phyloP scores from a whole-genome alignment of 2,329 filamentous ascomycete genomes.

The Byssoonygena ceratinophila region DNA sequence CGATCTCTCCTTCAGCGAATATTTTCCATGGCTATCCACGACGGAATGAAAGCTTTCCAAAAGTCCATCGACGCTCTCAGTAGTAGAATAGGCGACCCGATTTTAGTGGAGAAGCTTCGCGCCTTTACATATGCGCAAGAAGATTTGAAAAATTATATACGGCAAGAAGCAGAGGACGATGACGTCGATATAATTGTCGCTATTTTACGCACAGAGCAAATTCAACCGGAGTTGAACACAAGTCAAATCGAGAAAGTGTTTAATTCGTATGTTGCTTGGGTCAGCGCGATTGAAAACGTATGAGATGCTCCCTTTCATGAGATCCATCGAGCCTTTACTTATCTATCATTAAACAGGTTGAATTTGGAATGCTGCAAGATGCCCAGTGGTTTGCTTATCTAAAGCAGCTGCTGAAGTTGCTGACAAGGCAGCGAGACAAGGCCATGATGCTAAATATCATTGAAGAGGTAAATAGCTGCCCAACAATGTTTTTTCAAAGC shows the following conservation, averaged over 20 bases:
- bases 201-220: conserved; percentile 66
- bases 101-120: conserved; percentile 71
- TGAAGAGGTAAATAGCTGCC: conserved; percentile 52
- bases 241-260: conserved; percentile 75
- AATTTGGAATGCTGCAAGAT: conserved; percentile 77
- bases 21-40: conserved; percentile 80
- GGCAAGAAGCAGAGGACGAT: conserved; percentile 61
- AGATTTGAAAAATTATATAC: conserved; percentile 60
- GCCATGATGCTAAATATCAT: conserved; percentile 93
- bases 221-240: conserved; percentile 59
- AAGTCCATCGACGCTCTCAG: conserved; percentile 70
- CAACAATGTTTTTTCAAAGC: background rate
- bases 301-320: background rate
- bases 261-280: conserved; percentile 95
- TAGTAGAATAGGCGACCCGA: conserved; percentile 66
- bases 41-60: conserved; percentile 79
- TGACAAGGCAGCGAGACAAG: conserved; percentile 87
- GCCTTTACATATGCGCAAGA: conserved; percentile 68
- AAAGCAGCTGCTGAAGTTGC: conserved; percentile 87
- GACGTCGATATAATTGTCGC: conserved; percentile 76
- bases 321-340: background rate
- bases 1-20: conserved; percentile 88
- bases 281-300: conserved; percentile 77
- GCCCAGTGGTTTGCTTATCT: conserved; percentile 88
- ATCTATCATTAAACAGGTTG: conserved; percentile 38